Base-by-base conservation (phyloP, 352 stramenopile genomes). In the Peronospora farinosa region DNA sequence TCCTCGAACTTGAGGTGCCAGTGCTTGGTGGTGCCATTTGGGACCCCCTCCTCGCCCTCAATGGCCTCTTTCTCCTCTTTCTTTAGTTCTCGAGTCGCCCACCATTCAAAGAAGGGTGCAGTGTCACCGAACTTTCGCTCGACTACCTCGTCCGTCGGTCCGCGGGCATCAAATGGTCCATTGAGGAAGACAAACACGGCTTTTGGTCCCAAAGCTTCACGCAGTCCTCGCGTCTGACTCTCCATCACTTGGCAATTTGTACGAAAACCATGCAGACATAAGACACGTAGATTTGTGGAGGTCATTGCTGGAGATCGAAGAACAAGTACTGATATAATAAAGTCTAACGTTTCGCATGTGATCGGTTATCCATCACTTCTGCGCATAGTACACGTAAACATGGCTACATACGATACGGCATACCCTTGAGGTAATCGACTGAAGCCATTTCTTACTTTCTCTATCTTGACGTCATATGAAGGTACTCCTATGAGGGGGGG, bases 151-250 rank as follows among this genome's bases (percentile, higher is more conserved):
- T 90, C 78, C 10, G 70, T 81, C 12, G 63, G 76, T 0, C 79
- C 83, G 11, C 65, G 71, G 2, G 79, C 69, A 47, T 76, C 52
- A 31, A 77, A 76, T 2, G 69, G 66, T 7, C 59, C 81, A 21
- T 92, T 76, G 23, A 92, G 56, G 42, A 79, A 89, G 37, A 85
- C 60, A 47, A 85, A 89, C 60, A 88, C 81, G 39, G 72, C 65
- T 25, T 64, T 59, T 25, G 72, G 64, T 5, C 74, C 81, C 25
- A 92, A 55, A n/a, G 66, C 74, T 2, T 78, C 54, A 19, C 71
- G 76, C 15, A 92, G 47, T 0, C 72, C 73, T 11, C 67, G 71
- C 5, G 62, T 77, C 58, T 92, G 81, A 50, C 67, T 70, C 50
- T 78, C 48, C 78, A 92, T 89, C 36, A 92, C 73, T 49, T 79